phyloP scores from a whole-genome alignment of 306 rosid genomes.

The Glycyrrhiza uralensis region DNA sequence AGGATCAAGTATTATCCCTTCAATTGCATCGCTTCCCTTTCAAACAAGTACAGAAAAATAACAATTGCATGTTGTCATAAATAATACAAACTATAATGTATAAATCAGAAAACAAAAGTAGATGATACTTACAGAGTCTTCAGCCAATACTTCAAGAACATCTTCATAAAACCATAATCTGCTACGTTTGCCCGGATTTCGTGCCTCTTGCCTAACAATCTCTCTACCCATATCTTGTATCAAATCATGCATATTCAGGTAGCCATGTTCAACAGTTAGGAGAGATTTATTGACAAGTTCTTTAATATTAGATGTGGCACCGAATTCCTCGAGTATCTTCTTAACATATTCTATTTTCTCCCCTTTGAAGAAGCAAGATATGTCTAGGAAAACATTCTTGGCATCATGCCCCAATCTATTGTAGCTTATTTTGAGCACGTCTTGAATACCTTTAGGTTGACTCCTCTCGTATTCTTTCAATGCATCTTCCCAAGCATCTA shows the following conservation, averaged over 20 bases:
- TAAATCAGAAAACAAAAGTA: background rate
- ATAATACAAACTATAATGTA: background rate
- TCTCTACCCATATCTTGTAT: slow-evolving; percentile 23
- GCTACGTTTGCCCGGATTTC: background rate
- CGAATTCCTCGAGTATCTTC: no score
- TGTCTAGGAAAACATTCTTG: background rate
- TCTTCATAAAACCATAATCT: slow-evolving; percentile 13
- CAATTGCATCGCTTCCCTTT: background rate
- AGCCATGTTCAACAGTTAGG: background rate
- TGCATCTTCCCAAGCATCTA: background rate
- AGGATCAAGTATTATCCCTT: slow-evolving; percentile 24
- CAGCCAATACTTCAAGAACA: background rate
- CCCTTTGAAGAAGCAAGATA: no score
- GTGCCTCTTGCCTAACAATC: background rate
- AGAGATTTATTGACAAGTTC: background rate
- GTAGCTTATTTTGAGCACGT: background rate
- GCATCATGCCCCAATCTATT: background rate
- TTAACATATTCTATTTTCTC: no score
- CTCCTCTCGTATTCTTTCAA: background rate
- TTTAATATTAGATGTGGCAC: background rate
- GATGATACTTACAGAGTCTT: background rate
- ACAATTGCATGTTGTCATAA: background rate
- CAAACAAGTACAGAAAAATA: background rate
- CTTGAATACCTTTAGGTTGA: background rate
- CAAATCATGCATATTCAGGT: slow-evolving; percentile 8